Conservation (phyloP, 768 basidiomycete species). For the Termitomyces sp. region DNA sequence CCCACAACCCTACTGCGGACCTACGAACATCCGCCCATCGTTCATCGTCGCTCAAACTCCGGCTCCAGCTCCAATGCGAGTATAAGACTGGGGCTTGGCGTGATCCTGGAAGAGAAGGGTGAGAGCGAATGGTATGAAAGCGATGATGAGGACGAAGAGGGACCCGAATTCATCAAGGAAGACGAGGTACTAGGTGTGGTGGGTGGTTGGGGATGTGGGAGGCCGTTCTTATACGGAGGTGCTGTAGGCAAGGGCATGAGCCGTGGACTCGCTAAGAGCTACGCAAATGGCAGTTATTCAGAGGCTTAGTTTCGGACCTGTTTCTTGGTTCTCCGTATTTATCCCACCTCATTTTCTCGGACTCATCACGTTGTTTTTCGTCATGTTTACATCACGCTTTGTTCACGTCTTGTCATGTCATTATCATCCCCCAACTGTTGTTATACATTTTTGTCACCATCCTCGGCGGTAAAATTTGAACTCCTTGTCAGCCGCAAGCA, state of each 20-base stretch:
- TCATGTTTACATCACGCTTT: not conserved
- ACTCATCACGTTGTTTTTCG: not conserved
- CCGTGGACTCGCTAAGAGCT: conserved; percentile 8
- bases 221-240: not conserved
- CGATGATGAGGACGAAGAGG: not conserved
- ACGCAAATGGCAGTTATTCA: not conserved
- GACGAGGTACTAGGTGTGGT: conserved; percentile 8
- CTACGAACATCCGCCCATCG: conserved; percentile 6
- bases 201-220: not conserved
- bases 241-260: conserved; percentile 6
- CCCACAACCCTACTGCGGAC: not conserved
- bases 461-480: not conserved
- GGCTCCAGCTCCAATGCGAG: not conserved
- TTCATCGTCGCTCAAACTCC: conserved; percentile 9
- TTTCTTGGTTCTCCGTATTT: not conserved
- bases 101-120: conserved; percentile 5
- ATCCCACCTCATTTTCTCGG: not conserved
- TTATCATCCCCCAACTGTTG: not conserved
- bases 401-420: not conserved
- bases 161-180: conserved; percentile 1
- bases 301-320: not conserved
- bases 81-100: not conserved
- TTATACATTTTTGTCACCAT: not conserved
- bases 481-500: not conserved
- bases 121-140: conserved; percentile 8